Percentiles rank a stretch among this genome's conserved stretches.
phyloP scores from a whole-genome alignment of 345 rosid species.

The Rhodamnia rubescens region DNA sequence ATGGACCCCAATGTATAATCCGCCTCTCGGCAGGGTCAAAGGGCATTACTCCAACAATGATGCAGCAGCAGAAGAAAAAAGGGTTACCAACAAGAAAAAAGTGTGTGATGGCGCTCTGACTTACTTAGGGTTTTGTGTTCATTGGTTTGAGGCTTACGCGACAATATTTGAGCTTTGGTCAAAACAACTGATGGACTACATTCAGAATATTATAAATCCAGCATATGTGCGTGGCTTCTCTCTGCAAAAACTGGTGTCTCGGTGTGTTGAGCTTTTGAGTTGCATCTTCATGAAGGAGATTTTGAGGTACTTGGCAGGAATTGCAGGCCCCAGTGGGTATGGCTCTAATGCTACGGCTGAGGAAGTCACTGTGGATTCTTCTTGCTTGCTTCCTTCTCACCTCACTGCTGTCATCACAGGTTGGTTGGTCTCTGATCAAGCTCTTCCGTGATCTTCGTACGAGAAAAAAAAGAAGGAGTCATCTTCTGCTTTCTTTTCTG shows the following conservation, averaged over 20 bases:
- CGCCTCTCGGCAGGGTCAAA: not conserved
- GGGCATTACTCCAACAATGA: not conserved
- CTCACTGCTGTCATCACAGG: constrained; percentile 71
- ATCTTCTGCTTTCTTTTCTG: not conserved
- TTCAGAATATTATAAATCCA: constrained; percentile 1
- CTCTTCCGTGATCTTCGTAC: not conserved
- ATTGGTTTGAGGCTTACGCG: not conserved
- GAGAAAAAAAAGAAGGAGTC: not conserved
- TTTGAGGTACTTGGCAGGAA: constrained; percentile 68
- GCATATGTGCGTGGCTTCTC: constrained; percentile 12
- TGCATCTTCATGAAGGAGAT: constrained; percentile 60
- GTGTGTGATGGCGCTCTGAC: not conserved
- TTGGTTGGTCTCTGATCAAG: not conserved
- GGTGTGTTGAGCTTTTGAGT: constrained; percentile 7
- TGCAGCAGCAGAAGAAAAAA: not conserved
- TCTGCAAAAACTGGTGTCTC: constrained; percentile 9
- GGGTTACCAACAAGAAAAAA: not conserved
- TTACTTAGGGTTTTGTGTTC: not conserved
- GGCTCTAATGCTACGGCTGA: constrained; percentile 92
- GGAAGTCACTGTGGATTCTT: constrained; percentile 41
- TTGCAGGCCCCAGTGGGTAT: constrained; percentile 93
- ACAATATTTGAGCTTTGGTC: not conserved
- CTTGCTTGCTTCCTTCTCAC: constrained; percentile 6
- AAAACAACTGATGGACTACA: constrained; percentile 4
- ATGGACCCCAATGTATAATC: not conserved